Evolutionary conservation across 495 filamentous ascomycete species (phyloP), one percentile per base, ranked within the genome.

Genomic region (Hypoxylon fuscum): DNA sequence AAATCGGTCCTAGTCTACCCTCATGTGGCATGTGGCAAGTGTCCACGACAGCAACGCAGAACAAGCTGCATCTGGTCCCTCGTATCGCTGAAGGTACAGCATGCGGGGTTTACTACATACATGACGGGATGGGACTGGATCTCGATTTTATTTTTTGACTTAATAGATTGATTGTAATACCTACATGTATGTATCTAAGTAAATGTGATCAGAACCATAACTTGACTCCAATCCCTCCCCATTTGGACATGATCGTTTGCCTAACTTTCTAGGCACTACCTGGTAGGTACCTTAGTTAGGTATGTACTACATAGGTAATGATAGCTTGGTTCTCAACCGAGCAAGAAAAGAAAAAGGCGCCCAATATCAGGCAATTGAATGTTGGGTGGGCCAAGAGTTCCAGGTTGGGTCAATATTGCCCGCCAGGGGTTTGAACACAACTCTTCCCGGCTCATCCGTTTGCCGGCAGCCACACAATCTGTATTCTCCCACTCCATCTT

Each of bases 11-110:
- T 17, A 11, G 2, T 47, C 15, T 43, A 31, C 27, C 50, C 21
- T 27, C 8, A 62, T 50, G 35, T 43, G 55, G 49, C 8, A 62
- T 50, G 35, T 43, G 55, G 49, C 21, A 59, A 59, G 15, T 55
- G 62, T 59, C 55, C 55, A 65, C 49, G 55, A 59, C 55, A 65
- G 43, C 55, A 65, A 22, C 32, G 55, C 54, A 55, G 38, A 25
- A 11, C 31, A 34, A 48, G 11, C 52, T 46, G 40, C 25, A 17
- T 35, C 31, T 14, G 14, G 18, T 44, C 14, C 38, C 55, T 66
- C 62, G 56, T 58, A 61, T 66, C 29, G 44, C 44, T 56, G 57
- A 52, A 52, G 41, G 53, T 64, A 53, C 42, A 10, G 53, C 60
- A 58, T 64, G 60, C 60, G 60, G 60, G 47, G 60, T 42, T 57